Evolutionary conservation across 2,329 filamentous ascomycete genomes (phyloP).

Genomic region (Botrytis fragariae): DNA sequence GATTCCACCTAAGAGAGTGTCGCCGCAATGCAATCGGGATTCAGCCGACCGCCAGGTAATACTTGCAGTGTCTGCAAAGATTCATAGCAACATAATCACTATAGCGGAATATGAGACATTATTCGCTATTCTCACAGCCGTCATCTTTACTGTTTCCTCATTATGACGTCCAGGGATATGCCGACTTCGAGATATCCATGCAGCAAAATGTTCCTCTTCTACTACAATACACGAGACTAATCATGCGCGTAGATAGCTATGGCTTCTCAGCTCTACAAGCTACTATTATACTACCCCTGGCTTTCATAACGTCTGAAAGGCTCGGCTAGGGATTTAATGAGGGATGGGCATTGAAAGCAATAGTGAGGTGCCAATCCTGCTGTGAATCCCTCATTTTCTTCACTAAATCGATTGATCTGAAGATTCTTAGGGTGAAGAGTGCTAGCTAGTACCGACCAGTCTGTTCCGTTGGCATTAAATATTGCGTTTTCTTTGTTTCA

Average conservation of each 20-base stretch:
- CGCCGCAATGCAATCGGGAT: not conserved
- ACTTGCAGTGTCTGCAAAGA: not conserved
- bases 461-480: not conserved
- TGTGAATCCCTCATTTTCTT: not conserved
- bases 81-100: not conserved
- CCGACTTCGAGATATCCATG: conserved; percentile 3
- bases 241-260: conserved; percentile 1
- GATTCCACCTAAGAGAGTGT: not conserved
- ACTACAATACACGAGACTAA: not conserved
- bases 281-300: not conserved
- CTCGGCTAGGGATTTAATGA: not conserved
- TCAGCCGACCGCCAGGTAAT: not conserved
- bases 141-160: not conserved
- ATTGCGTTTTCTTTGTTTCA: not conserved
- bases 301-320: not conserved
- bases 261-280: not conserved
- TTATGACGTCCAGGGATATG: conserved; percentile 4
- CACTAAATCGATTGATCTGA: not conserved
- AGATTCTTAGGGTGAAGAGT: conserved; percentile 5
- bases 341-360: not conserved
- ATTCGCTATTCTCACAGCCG: not conserved
- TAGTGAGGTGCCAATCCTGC: not conserved
- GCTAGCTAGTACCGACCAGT: not conserved
- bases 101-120: not conserved
- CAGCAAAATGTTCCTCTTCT: not conserved